Conservation (phyloP, 2,329 filamentous ascomycete genomes). For the Coniochaeta hoffmannii region DNA sequence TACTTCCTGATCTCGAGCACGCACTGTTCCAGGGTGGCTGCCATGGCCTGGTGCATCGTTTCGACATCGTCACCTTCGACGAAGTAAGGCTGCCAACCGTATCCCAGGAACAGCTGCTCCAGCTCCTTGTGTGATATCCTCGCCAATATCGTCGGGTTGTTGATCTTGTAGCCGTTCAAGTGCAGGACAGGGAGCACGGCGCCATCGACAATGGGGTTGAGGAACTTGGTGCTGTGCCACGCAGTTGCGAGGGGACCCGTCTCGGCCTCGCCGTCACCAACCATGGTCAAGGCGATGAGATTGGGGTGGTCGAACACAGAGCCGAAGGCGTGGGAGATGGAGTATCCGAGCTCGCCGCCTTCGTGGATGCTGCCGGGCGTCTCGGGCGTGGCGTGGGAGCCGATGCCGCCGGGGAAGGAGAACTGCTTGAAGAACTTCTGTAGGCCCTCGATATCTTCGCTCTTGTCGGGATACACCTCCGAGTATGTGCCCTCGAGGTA, state of each 20-base stretch:
- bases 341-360: constrained; percentile 76
- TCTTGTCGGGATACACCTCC: constrained; percentile 69
- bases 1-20: constrained; percentile 60
- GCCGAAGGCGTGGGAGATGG: constrained; percentile 71
- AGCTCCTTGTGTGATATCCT: constrained; percentile 70
- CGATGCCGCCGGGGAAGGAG: constrained; percentile 73
- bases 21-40: constrained; percentile 65
- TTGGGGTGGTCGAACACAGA: constrained; percentile 68
- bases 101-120: constrained; percentile 60
- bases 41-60: constrained; percentile 78
- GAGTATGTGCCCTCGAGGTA: constrained; percentile 74
- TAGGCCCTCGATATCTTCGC: constrained; percentile 60
- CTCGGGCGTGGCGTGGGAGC: constrained; percentile 71
- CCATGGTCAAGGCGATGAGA: constrained; percentile 69
- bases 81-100: constrained; percentile 74
- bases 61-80: constrained; percentile 69
- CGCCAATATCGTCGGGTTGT: constrained; percentile 68
- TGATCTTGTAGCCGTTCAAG: constrained; percentile 81
- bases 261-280: constrained; percentile 76
- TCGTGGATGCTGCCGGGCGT: constrained; percentile 72
- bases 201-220: constrained; percentile 71
- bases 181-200: constrained; percentile 72
- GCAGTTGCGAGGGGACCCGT: constrained; percentile 71
- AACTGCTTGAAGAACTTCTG: constrained; percentile 76
- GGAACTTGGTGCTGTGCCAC: constrained; percentile 78